Percentiles rank a stretch among this genome's conserved stretches.
These are phyloP conservation scores for Alternaria rosae DNA, from an alignment of 2,329 filamentous ascomycete genomes.

Conservation along the genomic window DNA sequence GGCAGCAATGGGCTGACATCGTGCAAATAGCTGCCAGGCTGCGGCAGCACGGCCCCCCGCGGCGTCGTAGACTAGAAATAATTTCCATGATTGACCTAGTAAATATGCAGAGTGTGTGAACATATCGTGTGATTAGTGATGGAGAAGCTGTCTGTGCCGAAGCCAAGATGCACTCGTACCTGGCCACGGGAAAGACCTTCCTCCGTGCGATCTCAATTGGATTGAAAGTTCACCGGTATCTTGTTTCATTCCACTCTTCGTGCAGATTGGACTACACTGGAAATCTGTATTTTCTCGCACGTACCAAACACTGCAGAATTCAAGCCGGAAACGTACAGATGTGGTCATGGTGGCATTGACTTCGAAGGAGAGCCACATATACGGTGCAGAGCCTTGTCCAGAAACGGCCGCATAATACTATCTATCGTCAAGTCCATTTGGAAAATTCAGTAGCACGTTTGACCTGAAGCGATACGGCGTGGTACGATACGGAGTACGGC, in stretches of 20 bases:
- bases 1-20: neutral
- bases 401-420: neutral
- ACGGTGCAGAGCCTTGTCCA: neutral
- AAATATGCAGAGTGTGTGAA: neutral
- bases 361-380: neutral
- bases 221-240: neutral
- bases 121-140: neutral
- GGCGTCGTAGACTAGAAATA: neutral
- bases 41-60: neutral
- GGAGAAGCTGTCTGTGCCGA: neutral
- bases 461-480: too few relatives aligned
- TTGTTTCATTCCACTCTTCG: neutral
- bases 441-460: too few relatives aligned
- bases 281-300: too few relatives aligned
- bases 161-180: neutral
- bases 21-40: neutral
- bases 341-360: neutral
- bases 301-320: too few relatives aligned
- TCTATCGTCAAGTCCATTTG: neutral
- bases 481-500: too few relatives aligned
- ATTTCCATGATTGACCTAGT: neutral
- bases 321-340: too few relatives aligned
- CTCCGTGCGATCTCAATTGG: neutral
- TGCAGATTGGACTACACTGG: too few relatives aligned
- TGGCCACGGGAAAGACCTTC: neutral